These are phyloP conservation scores for Pisolithus tinctorius DNA, from an alignment of 768 basidiomycete species.

Conservation along the genomic window DNA sequence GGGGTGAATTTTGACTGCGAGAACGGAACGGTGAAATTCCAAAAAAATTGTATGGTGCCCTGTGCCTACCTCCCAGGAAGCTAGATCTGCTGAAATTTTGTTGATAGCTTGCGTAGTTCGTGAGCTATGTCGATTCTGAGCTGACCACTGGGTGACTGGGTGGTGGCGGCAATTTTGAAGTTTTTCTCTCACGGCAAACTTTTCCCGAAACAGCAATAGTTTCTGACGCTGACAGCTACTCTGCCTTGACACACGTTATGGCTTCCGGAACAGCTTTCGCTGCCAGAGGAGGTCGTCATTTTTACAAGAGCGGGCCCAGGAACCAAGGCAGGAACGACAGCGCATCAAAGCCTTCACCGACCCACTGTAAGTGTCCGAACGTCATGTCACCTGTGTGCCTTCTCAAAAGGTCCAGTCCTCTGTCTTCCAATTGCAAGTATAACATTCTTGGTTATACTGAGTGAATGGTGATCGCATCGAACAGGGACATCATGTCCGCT, in stretches of 20 bases:
- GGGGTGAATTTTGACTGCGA: too few species aligned
- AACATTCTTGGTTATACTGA: slow-evolving; percentile 18
- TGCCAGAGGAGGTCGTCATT: slow-evolving; percentile 7
- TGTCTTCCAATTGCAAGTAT: slow-evolving; percentile 26
- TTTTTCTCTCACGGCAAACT: too few species aligned
- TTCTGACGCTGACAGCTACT: not conserved
- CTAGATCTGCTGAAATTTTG: too few species aligned
- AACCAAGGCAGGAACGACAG: slow-evolving; percentile 2
- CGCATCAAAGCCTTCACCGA: slow-evolving; percentile 7
- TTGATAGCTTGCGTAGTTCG: too few species aligned
- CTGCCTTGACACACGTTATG: not conserved
- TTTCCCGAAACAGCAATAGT: too few species aligned
- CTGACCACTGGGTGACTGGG: too few species aligned
- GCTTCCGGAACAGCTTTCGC: slow-evolving; percentile 6
- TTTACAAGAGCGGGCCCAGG: slow-evolving; percentile 1
- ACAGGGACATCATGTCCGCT: slow-evolving; percentile 35
- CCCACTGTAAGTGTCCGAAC: slow-evolving; percentile 19
- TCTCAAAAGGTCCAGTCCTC: slow-evolving; percentile 19
- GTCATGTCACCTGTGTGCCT: not conserved
- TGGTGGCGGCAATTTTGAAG: too few species aligned
- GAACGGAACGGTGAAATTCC: too few species aligned
- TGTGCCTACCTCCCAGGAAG: too few species aligned
- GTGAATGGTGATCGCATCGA: slow-evolving; percentile 2
- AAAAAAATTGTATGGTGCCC: too few species aligned
- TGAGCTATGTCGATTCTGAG: too few species aligned